phyloP scores from a whole-genome alignment of 2,329 filamentous ascomycete species.

The Colletotrichum chrysophilum region DNA sequence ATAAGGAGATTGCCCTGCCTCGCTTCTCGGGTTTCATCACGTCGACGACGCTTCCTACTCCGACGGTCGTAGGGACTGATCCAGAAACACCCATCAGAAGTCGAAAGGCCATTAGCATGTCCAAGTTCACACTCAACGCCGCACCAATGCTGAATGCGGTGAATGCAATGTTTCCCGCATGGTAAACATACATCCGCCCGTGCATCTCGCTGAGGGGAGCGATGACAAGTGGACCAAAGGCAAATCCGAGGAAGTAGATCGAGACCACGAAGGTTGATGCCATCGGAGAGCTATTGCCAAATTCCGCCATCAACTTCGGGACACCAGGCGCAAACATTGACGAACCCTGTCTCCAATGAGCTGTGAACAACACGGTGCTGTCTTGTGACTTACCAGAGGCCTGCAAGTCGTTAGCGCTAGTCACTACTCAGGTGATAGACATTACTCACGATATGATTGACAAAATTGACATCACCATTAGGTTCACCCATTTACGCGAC shows the following conservation, averaged over 20 bases:
- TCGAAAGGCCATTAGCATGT: conserved; percentile 50
- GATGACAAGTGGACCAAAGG: conserved; percentile 53
- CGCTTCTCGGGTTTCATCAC: conserved; percentile 50
- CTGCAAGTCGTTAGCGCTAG: conserved; percentile 10
- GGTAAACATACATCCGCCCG: conserved; percentile 59
- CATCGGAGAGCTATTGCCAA: conserved; percentile 47
- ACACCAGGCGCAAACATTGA: conserved; percentile 64
- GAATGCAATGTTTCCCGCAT: conserved; percentile 45
- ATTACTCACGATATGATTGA: conserved; percentile 21
- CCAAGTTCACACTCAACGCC: conserved; percentile 43
- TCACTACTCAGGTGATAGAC: background rate
- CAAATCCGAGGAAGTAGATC: conserved; percentile 59
- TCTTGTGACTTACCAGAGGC: conserved; percentile 2
- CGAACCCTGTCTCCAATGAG: conserved; percentile 24
- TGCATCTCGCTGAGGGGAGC: conserved; percentile 77
- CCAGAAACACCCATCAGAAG: conserved; percentile 50
- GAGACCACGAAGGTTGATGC: conserved; percentile 62
- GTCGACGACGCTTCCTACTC: conserved; percentile 56
- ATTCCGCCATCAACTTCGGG: conserved; percentile 59
- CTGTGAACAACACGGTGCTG: too few species aligned
- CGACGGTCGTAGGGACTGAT: conserved; percentile 49
- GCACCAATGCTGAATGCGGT: conserved; percentile 42
- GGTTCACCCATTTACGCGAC: conserved; percentile 40
- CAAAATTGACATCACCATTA: conserved; percentile 33
- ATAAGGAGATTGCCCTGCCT: conserved; percentile 53